These are phyloP conservation scores for Carallia pectinifolia DNA, from an alignment of 345 rosid genomes.

Conservation along the genomic window DNA sequence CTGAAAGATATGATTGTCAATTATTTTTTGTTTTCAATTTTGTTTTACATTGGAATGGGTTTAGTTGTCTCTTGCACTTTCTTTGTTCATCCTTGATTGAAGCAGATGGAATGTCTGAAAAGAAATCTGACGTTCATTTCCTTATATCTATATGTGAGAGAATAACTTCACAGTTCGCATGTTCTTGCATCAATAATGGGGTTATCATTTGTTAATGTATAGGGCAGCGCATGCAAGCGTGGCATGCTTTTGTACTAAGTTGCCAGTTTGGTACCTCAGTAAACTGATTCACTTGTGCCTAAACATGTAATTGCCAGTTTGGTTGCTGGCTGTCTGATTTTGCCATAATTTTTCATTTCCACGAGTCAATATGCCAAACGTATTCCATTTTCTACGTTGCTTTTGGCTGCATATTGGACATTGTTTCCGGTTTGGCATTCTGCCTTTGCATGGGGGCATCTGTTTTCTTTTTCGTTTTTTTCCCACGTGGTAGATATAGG, in stretches of 20 bases:
- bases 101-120: slow-evolving; percentile 20
- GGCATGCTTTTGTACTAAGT: not conserved
- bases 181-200: not conserved
- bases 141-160: slow-evolving; percentile 11
- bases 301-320: not conserved
- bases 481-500: too few species aligned
- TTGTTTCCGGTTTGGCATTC: not conserved
- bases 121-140: slow-evolving; percentile 20
- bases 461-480: too few species aligned
- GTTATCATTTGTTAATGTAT: not conserved
- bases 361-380: not conserved
- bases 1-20: slow-evolving; percentile 25
- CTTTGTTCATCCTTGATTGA: slow-evolving; percentile 17
- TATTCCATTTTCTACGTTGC: too few species aligned
- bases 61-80: slow-evolving; percentile 9
- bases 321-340: not conserved
- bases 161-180: slow-evolving; percentile 11
- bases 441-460: too few species aligned
- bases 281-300: not conserved
- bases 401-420: too few species aligned
- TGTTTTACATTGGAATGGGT: slow-evolving; percentile 15
- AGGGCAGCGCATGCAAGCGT: not conserved
- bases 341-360: not conserved
- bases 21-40: slow-evolving; percentile 17
- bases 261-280: not conserved